Percentiles rank a stretch among this genome's conserved stretches.
These are phyloP conservation scores for Eremochloa ophiuroides DNA, from an alignment of 176 grass and related monocot species.

Conservation along the genomic window DNA sequence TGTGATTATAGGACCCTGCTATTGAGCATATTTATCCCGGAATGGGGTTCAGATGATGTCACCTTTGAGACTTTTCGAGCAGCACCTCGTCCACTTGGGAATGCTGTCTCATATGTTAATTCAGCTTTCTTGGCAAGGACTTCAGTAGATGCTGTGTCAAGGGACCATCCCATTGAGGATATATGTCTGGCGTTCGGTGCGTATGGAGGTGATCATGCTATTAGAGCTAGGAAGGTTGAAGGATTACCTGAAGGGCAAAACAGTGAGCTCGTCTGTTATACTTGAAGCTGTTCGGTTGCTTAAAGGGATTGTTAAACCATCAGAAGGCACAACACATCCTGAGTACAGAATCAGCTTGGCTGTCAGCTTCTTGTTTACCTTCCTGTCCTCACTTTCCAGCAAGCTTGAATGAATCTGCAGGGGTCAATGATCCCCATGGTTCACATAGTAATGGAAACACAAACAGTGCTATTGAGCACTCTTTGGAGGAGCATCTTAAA, in stretches of 20 bases:
- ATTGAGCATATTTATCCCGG: conserved; percentile 58
- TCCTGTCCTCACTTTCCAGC: conserved; percentile 56
- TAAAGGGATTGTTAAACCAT: conserved; percentile 41
- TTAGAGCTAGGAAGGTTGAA: conserved; percentile 75
- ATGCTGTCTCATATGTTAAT: conserved; percentile 79
- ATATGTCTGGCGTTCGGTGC: conserved; percentile 53
- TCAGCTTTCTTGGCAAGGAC: conserved; percentile 65
- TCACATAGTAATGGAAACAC: too few relatives aligned
- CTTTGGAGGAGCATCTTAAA: background rate
- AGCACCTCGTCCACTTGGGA: conserved; percentile 73
- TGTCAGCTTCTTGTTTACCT: conserved; percentile 68
- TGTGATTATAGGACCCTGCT: conserved; percentile 52
- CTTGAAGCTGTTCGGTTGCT: conserved; percentile 64
- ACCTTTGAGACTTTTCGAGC: conserved; percentile 78
- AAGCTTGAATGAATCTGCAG: background rate
- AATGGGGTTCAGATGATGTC: conserved; percentile 45
- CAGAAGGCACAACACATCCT: conserved; percentile 59
- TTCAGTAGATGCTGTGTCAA: conserved; percentile 3
- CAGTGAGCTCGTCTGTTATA: conserved; percentile 35
- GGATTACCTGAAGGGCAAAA: conserved; percentile 62
- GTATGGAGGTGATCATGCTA: conserved; percentile 54
- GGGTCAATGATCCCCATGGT: background rate
- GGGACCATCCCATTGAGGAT: conserved; percentile 35
- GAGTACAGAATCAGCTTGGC: conserved; percentile 67
- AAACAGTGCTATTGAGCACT: background rate